Evolutionary conservation across 768 basidiomycete species (phyloP).

Genomic region (Boletellus ananas): DNA sequence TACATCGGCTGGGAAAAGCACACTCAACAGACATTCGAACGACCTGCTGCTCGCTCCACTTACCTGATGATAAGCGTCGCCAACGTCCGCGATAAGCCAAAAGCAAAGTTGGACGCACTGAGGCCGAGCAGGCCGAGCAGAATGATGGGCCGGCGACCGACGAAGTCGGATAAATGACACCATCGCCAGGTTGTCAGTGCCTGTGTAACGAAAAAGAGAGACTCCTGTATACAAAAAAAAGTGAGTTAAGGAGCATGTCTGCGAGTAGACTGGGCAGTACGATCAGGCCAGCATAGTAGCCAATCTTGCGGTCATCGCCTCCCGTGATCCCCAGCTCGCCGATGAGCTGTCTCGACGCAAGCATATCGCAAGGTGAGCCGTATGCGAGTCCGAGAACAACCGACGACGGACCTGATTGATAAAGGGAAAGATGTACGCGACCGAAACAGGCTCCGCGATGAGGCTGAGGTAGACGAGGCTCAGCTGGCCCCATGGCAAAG

Average conservation of each 20-base stretch:
- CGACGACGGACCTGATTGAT: constrained; percentile 47
- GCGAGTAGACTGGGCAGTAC: constrained; percentile 29
- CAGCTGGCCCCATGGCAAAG: constrained; percentile 52
- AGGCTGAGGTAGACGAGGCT: constrained; percentile 44
- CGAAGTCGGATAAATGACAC: constrained; percentile 57
- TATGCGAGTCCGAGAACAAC: background rate
- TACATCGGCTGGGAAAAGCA: constrained; percentile 27
- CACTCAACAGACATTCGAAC: background rate
- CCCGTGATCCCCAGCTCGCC: constrained; percentile 58
- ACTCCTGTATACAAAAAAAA: constrained; percentile 41
- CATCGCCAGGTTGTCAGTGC: constrained; percentile 58
- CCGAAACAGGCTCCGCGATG: constrained; percentile 52
- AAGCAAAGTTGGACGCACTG: constrained; percentile 50
- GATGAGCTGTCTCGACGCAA: constrained; percentile 42
- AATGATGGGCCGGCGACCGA: constrained; percentile 63
- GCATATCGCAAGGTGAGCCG: background rate
- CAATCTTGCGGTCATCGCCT: constrained; percentile 62
- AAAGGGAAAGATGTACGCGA: constrained; percentile 58
- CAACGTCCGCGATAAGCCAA: constrained; percentile 60
- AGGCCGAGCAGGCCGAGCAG: constrained; percentile 51
- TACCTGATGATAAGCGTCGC: constrained; percentile 54
- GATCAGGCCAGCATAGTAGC: constrained; percentile 61
- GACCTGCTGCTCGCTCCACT: background rate
- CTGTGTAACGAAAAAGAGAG: constrained; percentile 57
- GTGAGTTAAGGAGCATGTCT: background rate